Evolutionary conservation across 495 filamentous ascomycete genomes (phyloP).

Genomic region (Penicillium angulare): DNA sequence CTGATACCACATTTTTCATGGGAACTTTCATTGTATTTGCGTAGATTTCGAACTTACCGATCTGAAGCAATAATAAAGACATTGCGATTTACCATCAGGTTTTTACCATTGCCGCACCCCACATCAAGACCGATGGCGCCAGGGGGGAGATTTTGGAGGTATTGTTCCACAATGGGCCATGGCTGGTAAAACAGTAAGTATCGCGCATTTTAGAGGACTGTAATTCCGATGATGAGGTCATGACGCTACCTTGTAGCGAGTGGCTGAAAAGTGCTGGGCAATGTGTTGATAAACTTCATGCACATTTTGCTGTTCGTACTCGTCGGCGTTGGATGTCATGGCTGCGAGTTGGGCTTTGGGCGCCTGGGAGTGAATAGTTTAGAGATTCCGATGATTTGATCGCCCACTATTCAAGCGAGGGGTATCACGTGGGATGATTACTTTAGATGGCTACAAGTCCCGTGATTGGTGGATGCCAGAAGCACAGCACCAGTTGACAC

Average conservation of each 20-base stretch:
- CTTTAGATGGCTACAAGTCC: not conserved
- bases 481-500: no score
- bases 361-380: no score
- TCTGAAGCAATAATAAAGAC: constrained; percentile 87
- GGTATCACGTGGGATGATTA: constrained; percentile 4
- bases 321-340: constrained; percentile 26
- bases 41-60: constrained; percentile 51
- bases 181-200: constrained; percentile 47
- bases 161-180: constrained; percentile 87
- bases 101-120: constrained; percentile 94
- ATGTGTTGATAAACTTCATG: constrained; percentile 94
- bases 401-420: not conserved
- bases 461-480: not conserved
- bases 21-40: no score
- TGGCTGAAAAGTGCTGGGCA: constrained; percentile 90
- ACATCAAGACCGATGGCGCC: constrained; percentile 89
- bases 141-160: constrained; percentile 62
- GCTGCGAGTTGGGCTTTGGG: not conserved
- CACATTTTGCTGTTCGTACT: constrained; percentile 82
- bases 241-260: constrained; percentile 74
- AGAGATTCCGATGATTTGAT: not conserved
- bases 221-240: not conserved
- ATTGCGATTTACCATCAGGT: constrained; percentile 73
- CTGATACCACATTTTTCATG: no score
- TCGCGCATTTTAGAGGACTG: not conserved